Conservation (phyloP, 495 filamentous ascomycete genomes). For the Penicillium samsonianum region DNA sequence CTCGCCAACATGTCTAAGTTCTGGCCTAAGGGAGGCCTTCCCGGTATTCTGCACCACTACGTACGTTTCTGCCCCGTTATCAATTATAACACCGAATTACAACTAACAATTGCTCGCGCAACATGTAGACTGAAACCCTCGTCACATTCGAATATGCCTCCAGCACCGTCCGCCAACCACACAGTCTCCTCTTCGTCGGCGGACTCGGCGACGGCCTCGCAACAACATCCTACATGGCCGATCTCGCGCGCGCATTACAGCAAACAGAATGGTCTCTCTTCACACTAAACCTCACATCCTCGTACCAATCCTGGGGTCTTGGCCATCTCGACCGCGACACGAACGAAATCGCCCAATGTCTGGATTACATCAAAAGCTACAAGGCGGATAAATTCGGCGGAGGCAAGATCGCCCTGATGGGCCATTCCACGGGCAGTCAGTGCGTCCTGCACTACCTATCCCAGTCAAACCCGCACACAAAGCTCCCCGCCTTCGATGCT, state of each 20-base stretch:
- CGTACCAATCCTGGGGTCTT: conserved; percentile 73
- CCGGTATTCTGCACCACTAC: conserved; percentile 59
- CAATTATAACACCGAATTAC: neutral
- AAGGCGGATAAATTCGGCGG: conserved; percentile 39
- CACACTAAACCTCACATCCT: conserved; percentile 60
- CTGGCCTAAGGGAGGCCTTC: conserved; percentile 50
- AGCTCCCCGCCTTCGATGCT: conserved; percentile 32
- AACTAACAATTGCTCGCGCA: conserved; percentile 3
- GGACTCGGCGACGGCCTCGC: conserved; percentile 81
- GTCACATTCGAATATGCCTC: conserved; percentile 48
- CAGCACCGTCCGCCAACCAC: conserved; percentile 38
- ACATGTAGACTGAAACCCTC: conserved; percentile 45
- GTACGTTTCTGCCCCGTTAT: conserved; percentile 28
- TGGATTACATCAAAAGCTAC: conserved; percentile 65
- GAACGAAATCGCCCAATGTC: conserved; percentile 66
- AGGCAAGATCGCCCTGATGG: conserved; percentile 74
- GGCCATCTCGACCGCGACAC: conserved; percentile 68
- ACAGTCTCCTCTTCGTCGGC: conserved; percentile 78
- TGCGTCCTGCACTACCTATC: conserved; percentile 74
- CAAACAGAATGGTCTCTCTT: conserved; percentile 62
- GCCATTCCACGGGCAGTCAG: conserved; percentile 83
- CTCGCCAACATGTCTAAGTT: conserved; percentile 47
- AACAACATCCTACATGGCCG: conserved; percentile 60
- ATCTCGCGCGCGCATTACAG: conserved; percentile 55
- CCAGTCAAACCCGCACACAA: conserved; percentile 36